phyloP scores from a whole-genome alignment of 2,329 filamentous ascomycete species.

The Colletotrichum zoysiae region DNA sequence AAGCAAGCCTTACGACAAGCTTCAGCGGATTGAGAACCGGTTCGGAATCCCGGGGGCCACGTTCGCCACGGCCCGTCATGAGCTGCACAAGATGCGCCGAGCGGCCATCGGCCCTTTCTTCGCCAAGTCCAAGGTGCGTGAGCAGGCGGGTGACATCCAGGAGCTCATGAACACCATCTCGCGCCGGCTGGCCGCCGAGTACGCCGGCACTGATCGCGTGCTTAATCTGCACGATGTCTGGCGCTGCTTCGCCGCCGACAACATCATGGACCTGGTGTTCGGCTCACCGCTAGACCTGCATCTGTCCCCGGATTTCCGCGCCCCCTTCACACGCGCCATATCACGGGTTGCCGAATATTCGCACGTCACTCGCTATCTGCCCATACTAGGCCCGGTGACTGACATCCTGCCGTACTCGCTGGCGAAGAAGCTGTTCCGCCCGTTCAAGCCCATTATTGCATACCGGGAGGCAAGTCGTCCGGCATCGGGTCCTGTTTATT shows the following conservation, averaged over 20 bases:
- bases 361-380: no score
- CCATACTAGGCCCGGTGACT: no score
- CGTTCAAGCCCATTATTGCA: no score
- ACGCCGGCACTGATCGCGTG: conserved; percentile 15
- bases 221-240: conserved; percentile 31
- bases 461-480: no score
- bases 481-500: no score
- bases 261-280: conserved; percentile 45
- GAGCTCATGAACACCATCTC: conserved; percentile 20
- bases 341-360: no score
- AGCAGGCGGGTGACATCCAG: conserved; percentile 23
- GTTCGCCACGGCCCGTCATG: conserved; percentile 52
- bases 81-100: conserved; percentile 51
- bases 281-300: conserved; percentile 24
- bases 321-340: neutral
- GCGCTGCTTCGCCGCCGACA: conserved; percentile 43
- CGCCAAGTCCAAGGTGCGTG: conserved; percentile 45
- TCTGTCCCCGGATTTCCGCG: neutral
- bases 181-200: conserved; percentile 33
- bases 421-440: no score
- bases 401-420: no score
- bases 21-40: conserved; percentile 25
- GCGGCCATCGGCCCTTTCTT: conserved; percentile 53
- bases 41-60: conserved; percentile 25
- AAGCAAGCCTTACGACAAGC: conserved; percentile 14